A percentile compares a stretch with the other conserved stretches of the same genome.
Conservation (phyloP, 2,329 filamentous ascomycete species). For the Alternaria dauci region DNA sequence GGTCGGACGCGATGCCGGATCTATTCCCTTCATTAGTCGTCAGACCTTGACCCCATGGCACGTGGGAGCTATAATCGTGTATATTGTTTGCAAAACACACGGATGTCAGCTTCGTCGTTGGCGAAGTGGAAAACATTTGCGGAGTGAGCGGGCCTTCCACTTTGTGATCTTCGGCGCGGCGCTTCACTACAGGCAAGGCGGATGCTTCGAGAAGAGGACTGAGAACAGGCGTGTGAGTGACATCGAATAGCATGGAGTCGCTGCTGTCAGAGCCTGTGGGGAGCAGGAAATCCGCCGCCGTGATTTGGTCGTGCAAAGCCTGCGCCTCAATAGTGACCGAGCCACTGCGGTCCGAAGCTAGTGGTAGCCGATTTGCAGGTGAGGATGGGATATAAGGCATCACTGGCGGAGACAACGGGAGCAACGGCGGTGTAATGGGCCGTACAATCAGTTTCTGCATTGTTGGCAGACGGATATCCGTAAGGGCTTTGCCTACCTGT, state of each 20-base stretch:
- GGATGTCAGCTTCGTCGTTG: conserved; percentile 52
- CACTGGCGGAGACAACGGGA: conserved; percentile 54
- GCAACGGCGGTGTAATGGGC: conserved; percentile 58
- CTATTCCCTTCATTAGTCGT: conserved; percentile 20
- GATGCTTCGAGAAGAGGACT: conserved; percentile 26
- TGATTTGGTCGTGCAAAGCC: conserved; percentile 45
- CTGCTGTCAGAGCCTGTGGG: conserved; percentile 44
- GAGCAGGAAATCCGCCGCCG: conserved; percentile 44
- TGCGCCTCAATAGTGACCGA: conserved; percentile 46
- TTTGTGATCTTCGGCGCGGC: conserved; percentile 51
- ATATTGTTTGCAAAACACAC: conserved; percentile 52
- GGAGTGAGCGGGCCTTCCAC: conserved; percentile 59
- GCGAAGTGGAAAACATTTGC: conserved; percentile 46
- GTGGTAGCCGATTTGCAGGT: conserved; percentile 47
- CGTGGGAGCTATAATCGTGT: conserved; percentile 44
- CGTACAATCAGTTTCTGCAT: conserved; percentile 38
- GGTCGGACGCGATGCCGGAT: conserved; percentile 34
- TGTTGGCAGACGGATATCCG: conserved; percentile 20
- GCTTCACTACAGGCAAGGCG: conserved; percentile 39
- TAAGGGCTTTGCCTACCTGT: conserved; percentile 28
- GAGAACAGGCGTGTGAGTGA: conserved; percentile 31
- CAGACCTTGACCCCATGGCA: conserved; percentile 33
- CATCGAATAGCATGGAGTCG: conserved; percentile 44
- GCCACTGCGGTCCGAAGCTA: conserved; percentile 49
- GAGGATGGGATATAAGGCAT: conserved; percentile 53